Conservation (phyloP, 179 eudicot species). For the Vitellaria paradoxa region DNA sequence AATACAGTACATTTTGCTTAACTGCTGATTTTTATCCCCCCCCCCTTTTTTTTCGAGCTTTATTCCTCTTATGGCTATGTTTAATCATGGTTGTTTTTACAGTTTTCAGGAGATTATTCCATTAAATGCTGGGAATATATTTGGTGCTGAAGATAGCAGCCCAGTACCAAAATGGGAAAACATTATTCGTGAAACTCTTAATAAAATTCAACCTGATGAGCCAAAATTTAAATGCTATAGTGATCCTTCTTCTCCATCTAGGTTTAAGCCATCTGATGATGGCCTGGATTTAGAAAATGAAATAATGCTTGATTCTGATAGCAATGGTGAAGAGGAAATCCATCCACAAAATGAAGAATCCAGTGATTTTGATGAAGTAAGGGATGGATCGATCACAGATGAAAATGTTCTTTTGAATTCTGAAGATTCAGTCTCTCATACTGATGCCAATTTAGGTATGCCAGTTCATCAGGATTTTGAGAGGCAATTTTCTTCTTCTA, state of each 20-base stretch:
- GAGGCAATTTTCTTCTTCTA: conserved; percentile 50
- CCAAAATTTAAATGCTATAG: conserved; percentile 71
- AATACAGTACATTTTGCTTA: neutral
- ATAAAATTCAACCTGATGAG: conserved; percentile 42
- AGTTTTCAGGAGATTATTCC: conserved; percentile 97
- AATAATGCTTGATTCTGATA: conserved; percentile 57
- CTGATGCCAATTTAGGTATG: conserved; percentile 17
- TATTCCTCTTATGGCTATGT: neutral
- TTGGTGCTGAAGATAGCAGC: conserved; percentile 85
- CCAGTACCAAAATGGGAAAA: conserved; percentile 86
- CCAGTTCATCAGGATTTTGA: conserved; percentile 29
- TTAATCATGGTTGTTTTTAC: conserved; percentile 6
- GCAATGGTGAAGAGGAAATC: conserved; percentile 71
- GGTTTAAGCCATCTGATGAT: conserved; percentile 77
- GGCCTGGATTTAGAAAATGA: conserved; percentile 70
- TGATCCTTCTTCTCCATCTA: conserved; percentile 91
- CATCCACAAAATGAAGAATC: conserved; percentile 65
- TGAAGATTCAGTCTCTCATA: conserved; percentile 24
- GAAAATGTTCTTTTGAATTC: conserved; percentile 13
- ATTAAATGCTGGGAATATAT: conserved; percentile 90
- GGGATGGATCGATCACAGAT: conserved; percentile 27
- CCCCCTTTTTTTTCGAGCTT: neutral
- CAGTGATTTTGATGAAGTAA: conserved; percentile 32
- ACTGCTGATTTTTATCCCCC: neutral
- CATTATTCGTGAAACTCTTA: conserved; percentile 69